Evolutionary conservation across 129 eudicot genomes (phyloP), one percentile per base, ranked within the genome.

Genomic region (Centaurea solstitialis): DNA sequence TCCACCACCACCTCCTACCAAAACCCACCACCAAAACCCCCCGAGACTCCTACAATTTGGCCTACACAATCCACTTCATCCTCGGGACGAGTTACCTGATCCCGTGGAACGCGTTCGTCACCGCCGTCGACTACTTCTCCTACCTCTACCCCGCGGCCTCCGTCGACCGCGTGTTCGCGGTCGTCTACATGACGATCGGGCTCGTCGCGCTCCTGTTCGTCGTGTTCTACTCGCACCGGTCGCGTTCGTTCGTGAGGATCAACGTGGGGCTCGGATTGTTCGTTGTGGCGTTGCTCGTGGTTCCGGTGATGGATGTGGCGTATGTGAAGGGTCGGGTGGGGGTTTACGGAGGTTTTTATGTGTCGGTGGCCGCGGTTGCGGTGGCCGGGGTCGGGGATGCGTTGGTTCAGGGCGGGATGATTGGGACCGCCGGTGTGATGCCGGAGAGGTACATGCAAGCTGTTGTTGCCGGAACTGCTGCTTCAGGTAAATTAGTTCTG

Each of bases 101-200:
- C 33, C 99, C 99, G 59, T 96, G 99, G 98, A 96, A 96, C 83
- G 98, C 98, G 53, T 96, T 93, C 93, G 91, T 96, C 92, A 96
- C 99, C 12, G 99, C 99, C 92, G 99, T 96, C 68, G 99, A 96
- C 70, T 96, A 96, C 91, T 96, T 96, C 83, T 66, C 88, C 45
- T 93, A 85, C 72, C 97, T 96, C 71, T 96, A 96, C 86, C 99
- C 98, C 11, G 84, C 79, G n/a, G 92, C 84, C 30, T 68, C 92
- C 74, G 92, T 93, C 22, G 99, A 96, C 78, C 98, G 99, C 15
- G 87, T 91, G n/a, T 96, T 96, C 81, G 86, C 90, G 9, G 74
- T 93, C 45, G 93, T 80, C 0, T 93, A 93, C 85, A 93, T 91
- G 99, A 24, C 89, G 0, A 76, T 91, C 0, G 95, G 91, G 3